A percentile compares a stretch with the other conserved stretches of the same genome.
Conservation (phyloP, 495 filamentous ascomycete genomes). For the Geoglossum glabrum region DNA sequence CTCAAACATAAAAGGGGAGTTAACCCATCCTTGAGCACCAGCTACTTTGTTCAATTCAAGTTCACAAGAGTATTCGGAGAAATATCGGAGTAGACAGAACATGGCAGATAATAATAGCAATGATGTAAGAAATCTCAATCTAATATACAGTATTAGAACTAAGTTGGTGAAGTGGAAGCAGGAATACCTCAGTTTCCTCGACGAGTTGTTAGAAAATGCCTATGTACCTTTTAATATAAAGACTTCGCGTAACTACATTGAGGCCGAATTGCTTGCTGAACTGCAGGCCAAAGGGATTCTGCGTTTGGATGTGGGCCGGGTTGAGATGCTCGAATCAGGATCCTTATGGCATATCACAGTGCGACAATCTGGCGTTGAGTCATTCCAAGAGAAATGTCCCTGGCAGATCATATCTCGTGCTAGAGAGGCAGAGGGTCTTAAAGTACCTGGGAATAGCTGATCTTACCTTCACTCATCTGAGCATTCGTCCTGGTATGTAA, state of each 20-base stretch:
- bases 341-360: not conserved
- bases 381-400: not conserved
- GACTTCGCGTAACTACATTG: not conserved
- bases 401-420: not conserved
- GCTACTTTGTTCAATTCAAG: not conserved
- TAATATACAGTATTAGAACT: not conserved
- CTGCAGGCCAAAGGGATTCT: not conserved
- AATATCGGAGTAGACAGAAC: not conserved
- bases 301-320: not conserved
- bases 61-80: not conserved
- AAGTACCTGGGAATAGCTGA: too few relatives aligned
- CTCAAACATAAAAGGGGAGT: not conserved
- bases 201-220: not conserved
- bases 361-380: not conserved
- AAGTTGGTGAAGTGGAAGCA: not conserved
- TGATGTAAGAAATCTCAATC: not conserved
- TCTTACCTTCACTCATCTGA: too few relatives aligned
- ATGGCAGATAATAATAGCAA: not conserved
- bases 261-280: not conserved
- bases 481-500: too few relatives aligned
- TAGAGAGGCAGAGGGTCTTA: not conserved
- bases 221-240: not conserved
- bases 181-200: not conserved
- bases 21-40: not conserved
- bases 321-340: not conserved